Base-by-base conservation (phyloP, 129 eudicot species). In the Logfia minima region DNA sequence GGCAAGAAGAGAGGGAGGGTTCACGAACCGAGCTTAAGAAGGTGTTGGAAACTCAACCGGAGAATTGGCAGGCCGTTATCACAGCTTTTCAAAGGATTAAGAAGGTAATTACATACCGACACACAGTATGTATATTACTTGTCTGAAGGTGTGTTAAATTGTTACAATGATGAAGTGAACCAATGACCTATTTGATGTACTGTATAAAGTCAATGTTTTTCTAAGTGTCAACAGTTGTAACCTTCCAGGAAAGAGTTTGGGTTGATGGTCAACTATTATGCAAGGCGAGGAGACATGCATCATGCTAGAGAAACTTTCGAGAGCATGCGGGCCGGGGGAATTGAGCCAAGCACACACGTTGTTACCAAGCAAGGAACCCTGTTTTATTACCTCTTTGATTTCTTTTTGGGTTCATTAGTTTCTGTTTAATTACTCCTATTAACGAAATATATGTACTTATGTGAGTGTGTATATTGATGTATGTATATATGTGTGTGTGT, bases 291-390 rank as follows among this genome's bases (percentile, higher is more conserved):
- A 34, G 98, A 94, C 72, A 82, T 94, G 96, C 90, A 94, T 87
- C 91, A 92, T 74, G 98, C 98, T 70, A 85, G 98, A 81, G 98
- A 89, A 85, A 84, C 86, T 21, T 94, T 94, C 74, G 98, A 94
- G 90, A 91, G 90, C 78, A 94, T 94, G 98, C 90, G 98, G 61
- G 98, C 96, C 24, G 74, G 98, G 63, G 98, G 98, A 83, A 94
- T 94, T 65, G 98, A 94, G 77, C 98, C 98, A 60, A 84, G 65
- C 43, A 81, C 85, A 71, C 93, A 94, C 82, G 90, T 94, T 55
- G 91, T 82, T 82, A 94, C 98, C 10, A 90, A 70, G 98, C 90
- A 88, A 85, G 76, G 39, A 39, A 41, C 24, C 62, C 64, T 48
- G 52, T 14, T 32, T 19, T 48, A 13, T 51, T 58, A 74, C 34